Evolutionary conservation across 805 yeast genomes (phyloP), one percentile per base, ranked within the genome.

Genomic region (Yarrowia divulgata): DNA sequence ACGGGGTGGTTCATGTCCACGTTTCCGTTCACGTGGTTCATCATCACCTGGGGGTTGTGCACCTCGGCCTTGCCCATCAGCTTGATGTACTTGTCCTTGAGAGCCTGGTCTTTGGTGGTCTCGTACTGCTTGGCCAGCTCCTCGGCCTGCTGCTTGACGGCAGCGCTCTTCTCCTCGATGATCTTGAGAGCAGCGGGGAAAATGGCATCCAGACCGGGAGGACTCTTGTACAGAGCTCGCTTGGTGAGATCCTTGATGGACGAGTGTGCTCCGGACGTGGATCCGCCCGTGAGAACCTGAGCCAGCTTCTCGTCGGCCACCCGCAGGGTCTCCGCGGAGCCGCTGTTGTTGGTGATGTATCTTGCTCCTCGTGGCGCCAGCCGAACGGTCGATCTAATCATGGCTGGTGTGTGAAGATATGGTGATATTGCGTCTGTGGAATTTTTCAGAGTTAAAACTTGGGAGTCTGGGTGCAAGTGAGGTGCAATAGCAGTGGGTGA

Each of bases 11-110:
- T 76, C 75, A 88, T 83, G 78, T 94, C 97, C 69, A 89, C 79
- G 12, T 80, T 73, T 14, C 82, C 81, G 4, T 85, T 78, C 52
- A 80, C 72, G 71, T 85, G 82, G 78, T 89, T 91, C 81, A 85
- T 91, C 69, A 86, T 81, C 13, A 92, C 97, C 78, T 92, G 97
- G 16, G 98, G 98, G 77, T 93, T 91, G 76, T 83, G 78, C 58
- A 83, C 75, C 77, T 94, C 97, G 0, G 97, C 92, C 69, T 84
- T 81, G 9, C 86, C 82, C 39, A 82, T 76, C 34, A 87, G 77
- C 69, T 78, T 71, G 71, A 75, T 70, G 68, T 73, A 63, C 39
- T 69, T 52, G 54, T 54, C 35, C 19, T 67, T 60, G 32, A 72
- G 57, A 73, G 72, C 69, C 74, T 77, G n/a, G 35, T 73, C 74